Evolutionary conservation across 1,139 yeast genomes (phyloP).

Genomic region (Diutina neorugosa): DNA sequence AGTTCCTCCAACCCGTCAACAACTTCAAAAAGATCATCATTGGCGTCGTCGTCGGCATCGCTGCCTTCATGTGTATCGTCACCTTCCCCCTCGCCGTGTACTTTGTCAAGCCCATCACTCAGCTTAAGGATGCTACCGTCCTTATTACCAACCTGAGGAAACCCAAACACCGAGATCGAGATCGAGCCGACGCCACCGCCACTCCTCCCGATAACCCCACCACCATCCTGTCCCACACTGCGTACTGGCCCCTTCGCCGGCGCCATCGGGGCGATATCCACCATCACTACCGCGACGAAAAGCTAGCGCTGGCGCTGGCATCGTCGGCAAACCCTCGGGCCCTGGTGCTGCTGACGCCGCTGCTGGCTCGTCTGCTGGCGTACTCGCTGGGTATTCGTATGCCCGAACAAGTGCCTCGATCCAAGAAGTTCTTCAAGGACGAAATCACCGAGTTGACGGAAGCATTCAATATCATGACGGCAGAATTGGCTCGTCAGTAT

Average conservation of each 20-base stretch:
- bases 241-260: background rate
- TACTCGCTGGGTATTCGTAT: background rate
- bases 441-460: slow-evolving; percentile 81
- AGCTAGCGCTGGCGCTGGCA: background rate
- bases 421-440: slow-evolving; percentile 59
- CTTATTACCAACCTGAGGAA: slow-evolving; percentile 20
- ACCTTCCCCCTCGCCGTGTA: slow-evolving; percentile 78
- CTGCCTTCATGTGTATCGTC: slow-evolving; percentile 57
- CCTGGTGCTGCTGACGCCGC: background rate
- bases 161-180: background rate
- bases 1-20: slow-evolving; percentile 52
- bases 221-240: background rate
- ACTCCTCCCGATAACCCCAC: background rate
- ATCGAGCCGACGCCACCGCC: background rate
- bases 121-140: slow-evolving; percentile 77
- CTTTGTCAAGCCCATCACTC: slow-evolving; percentile 76
- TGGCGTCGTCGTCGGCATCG: slow-evolving; percentile 72
- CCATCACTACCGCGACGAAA: background rate
- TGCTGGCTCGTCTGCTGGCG: background rate
- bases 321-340: background rate
- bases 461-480: slow-evolving; percentile 86
- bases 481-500: slow-evolving; percentile 75
- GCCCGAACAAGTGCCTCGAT: slow-evolving; percentile 25
- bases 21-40: slow-evolving; percentile 56
- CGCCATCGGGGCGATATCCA: background rate